Evolutionary conservation across 2,329 filamentous ascomycete species (phyloP), one percentile per base, ranked within the genome.

Genomic region (Phaeomoniella chlamydospora): DNA sequence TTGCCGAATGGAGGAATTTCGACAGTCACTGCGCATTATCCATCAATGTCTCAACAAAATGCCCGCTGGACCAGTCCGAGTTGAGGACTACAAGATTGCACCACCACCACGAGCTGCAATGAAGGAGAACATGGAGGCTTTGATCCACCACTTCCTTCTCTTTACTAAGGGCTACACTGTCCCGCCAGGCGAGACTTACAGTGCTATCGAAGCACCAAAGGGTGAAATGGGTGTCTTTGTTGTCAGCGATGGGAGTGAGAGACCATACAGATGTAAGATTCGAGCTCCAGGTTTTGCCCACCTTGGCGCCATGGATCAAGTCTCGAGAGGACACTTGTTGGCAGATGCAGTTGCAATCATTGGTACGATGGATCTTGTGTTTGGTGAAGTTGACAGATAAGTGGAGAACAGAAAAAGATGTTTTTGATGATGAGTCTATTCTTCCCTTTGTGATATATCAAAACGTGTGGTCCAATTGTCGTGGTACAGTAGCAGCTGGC

Each of bases 71-170:
- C 90, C 90, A 36, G 74, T 96, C 55, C 82, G 88, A 48, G 85
- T 94, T 30, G 90, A 98, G 64, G 90, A 98, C 64, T 98, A 96
- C 77, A 98, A 98, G 75, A 75, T 98, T 53, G 81, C 84, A 2
- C 90, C 90, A 15, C 90, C 90, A 43, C 92, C 90, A n/a, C 79
- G 90, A 54, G 72, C 84, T 31, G 90, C 90, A 53, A 98, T 98
- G 90, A 98, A 98, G 74, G 90, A 98, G 75, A 98, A 98, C 70
- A 98, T 98, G 92, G 90, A 98, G 67, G 87, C 90, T 29, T 74
- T 98, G 31, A 98, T 98, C 57, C 90, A 98, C 67, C 90, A 98
- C 70, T 98, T 98, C 73, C 67, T 98, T 46, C 77, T 98, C 37
- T 98, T 88, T 70, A 96, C 87, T 60, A 98, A 98, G 74, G 90